Evolutionary conservation across 176 grass and related monocot genomes (phyloP).

Genomic region (Stipa capillata): DNA sequence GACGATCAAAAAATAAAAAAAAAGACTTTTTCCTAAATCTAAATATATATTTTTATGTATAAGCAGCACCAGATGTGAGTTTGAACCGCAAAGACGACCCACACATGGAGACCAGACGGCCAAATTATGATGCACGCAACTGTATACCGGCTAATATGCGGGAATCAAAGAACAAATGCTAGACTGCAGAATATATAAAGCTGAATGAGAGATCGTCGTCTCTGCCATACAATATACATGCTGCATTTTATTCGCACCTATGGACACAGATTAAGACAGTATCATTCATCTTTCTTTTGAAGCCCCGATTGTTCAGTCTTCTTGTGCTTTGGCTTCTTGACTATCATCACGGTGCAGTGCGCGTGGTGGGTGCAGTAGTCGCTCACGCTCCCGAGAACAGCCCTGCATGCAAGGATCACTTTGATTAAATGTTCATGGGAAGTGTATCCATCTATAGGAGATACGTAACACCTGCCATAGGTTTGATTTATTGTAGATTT

Average conservation of each 20-base stretch:
- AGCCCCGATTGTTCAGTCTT: constrained; percentile 10
- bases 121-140: not conserved
- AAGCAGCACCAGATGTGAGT: not conserved
- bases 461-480: too few relatives aligned
- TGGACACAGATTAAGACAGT: not conserved
- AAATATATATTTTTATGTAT: too few relatives aligned
- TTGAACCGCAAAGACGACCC: not conserved
- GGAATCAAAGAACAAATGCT: too few relatives aligned
- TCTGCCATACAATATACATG: not conserved
- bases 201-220: not conserved
- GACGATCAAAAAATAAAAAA: too few relatives aligned
- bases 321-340: constrained; percentile 69
- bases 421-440: too few relatives aligned
- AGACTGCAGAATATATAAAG: not conserved
- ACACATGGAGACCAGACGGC: not conserved
- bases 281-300: not conserved
- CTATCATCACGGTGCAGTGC: constrained; percentile 82
- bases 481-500: too few relatives aligned
- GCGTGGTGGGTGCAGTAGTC: constrained; percentile 90
- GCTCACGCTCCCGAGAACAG: constrained; percentile 81
- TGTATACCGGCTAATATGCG: not conserved
- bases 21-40: too few relatives aligned
- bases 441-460: too few relatives aligned
- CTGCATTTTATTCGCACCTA: not conserved
- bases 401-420: constrained; percentile 24